These are phyloP conservation scores for Adansonia rubrostipa DNA, from an alignment of 441 rosid genomes.

Conservation along the genomic window DNA sequence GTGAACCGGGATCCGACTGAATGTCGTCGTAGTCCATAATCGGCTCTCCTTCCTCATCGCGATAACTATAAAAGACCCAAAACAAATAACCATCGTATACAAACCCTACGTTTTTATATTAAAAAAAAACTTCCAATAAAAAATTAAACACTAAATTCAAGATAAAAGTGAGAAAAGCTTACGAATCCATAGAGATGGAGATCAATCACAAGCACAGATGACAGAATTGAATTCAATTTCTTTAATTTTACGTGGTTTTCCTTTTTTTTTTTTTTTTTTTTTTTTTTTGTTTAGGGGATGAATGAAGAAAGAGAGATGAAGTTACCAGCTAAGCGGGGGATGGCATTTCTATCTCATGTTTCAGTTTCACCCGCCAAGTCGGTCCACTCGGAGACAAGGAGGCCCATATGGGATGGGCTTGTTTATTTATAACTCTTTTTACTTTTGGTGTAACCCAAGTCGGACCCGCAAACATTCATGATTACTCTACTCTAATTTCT, in stretches of 20 bases:
- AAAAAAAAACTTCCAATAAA: neutral
- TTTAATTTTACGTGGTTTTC: neutral
- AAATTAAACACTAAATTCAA: conserved; percentile 22
- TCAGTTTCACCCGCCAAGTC: conserved; percentile 13
- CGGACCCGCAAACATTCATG: neutral
- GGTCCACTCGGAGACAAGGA: neutral
- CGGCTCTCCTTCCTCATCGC: conserved; percentile 93
- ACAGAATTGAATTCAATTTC: neutral
- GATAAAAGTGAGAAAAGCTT: conserved; percentile 4
- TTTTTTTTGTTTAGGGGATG: neutral
- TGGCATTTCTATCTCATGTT: neutral
- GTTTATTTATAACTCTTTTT: neutral
- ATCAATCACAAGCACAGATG: conserved; percentile 23
- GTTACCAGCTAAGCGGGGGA: neutral
- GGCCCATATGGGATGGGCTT: neutral
- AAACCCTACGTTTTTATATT: neutral
- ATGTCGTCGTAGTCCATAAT: conserved; percentile 90
- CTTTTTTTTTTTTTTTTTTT: neutral
- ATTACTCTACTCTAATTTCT: too few relatives aligned
- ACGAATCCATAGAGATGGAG: conserved; percentile 39
- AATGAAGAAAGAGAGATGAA: neutral
- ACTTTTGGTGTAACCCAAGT: neutral
- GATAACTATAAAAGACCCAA: conserved; percentile 51
- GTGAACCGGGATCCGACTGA: conserved; percentile 68
- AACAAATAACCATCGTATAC: neutral